phyloP scores from a whole-genome alignment of 2,329 filamentous ascomycete species.

The Fusarium multiceps region DNA sequence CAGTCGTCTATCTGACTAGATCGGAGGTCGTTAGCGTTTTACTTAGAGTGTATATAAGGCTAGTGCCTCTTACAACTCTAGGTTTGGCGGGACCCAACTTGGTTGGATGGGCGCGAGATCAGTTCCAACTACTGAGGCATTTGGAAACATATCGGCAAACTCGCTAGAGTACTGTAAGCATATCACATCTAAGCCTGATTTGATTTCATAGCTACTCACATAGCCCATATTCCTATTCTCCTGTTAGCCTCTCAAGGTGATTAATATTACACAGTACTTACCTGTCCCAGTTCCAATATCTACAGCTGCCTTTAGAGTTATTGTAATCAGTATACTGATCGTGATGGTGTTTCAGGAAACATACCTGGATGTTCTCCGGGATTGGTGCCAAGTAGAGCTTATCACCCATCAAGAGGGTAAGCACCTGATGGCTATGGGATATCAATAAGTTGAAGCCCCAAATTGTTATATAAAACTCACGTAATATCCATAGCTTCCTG shows the following conservation, averaged over 20 bases:
- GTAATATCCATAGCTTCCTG: slow-evolving; percentile 15
- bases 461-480: neutral
- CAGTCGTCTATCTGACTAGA: slow-evolving; percentile 17
- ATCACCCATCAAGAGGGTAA: neutral
- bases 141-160: neutral
- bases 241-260: rapidly evolving
- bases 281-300: slow-evolving; percentile 21
- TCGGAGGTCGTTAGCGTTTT: rapidly evolving
- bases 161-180: neutral
- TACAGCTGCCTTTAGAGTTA: neutral
- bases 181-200: rapidly evolving
- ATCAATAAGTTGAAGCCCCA: rapidly evolving
- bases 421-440: neutral
- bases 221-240: slow-evolving; percentile 5
- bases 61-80: neutral
- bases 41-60: rapidly evolving
- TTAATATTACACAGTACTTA: neutral
- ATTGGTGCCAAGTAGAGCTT: neutral
- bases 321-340: rapidly evolving
- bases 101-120: slow-evolving; percentile 15
- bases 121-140: neutral
- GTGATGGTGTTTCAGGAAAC: rapidly evolving
- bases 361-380: neutral
- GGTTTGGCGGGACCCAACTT: slow-evolving; percentile 8
- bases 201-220: neutral